These are phyloP conservation scores for Elsinoe perseae DNA, from an alignment of 2,329 filamentous ascomycete genomes.

Conservation along the genomic window DNA sequence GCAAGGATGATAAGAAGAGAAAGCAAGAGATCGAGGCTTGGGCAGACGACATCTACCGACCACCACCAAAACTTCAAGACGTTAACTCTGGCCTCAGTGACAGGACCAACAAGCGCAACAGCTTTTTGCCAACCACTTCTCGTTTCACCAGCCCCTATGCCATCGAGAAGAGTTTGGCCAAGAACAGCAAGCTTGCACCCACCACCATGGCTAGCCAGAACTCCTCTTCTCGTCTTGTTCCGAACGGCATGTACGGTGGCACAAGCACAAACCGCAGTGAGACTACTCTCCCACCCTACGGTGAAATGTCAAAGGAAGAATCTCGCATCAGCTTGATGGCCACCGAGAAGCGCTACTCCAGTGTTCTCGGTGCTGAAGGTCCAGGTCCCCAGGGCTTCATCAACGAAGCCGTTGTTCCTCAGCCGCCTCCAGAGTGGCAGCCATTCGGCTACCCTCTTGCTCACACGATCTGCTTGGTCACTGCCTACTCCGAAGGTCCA, in stretches of 20 bases:
- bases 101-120: conserved; percentile 69
- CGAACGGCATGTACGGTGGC: conserved; percentile 58
- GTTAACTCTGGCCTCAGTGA: conserved; percentile 56
- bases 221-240: conserved; percentile 63
- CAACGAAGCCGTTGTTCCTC: conserved; percentile 89
- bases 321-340: conserved; percentile 39
- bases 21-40: conserved; percentile 95
- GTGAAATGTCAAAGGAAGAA: conserved; percentile 26
- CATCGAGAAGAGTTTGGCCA: conserved; percentile 52
- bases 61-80: conserved; percentile 74
- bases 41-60: conserved; percentile 94
- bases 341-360: conserved; percentile 45
- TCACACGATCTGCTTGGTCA: conserved; percentile 89
- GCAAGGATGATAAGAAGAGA: conserved; percentile 71
- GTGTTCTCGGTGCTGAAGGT: conserved; percentile 50
- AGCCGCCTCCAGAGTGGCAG: conserved; percentile 94
- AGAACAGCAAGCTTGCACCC: conserved; percentile 50
- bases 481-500: conserved; percentile 91
- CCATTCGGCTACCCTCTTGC: conserved; percentile 93
- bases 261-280: conserved; percentile 51
- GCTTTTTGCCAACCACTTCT: conserved; percentile 88
- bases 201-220: conserved; percentile 95
- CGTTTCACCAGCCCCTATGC: conserved; percentile 89
- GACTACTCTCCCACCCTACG: conserved; percentile 45
- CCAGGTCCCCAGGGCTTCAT: conserved; percentile 89